Evolutionary conservation across 1,284 basidiomycete species (phyloP), one percentile per base, ranked within the genome.

Genomic region (Cystobasidium slooffiae): DNA sequence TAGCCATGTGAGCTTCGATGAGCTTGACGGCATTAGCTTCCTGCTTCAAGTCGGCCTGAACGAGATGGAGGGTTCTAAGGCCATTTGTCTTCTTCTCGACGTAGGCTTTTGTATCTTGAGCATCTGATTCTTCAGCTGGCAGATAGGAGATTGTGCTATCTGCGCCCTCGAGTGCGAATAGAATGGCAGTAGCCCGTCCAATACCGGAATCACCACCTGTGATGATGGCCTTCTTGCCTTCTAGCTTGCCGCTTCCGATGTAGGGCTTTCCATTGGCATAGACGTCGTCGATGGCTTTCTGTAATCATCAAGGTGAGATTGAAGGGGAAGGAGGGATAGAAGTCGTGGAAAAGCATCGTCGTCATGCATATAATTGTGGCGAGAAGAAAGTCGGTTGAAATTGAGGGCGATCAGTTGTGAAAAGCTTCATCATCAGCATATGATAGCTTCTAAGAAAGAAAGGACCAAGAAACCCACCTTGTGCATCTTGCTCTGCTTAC

Each of bases 81-180:
- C 82, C 31, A 76, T 47, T 43, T 18, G 67, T 62, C 53, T 75
- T 75, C 46, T 82, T 79, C 52, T 83, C 81, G 76, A 86, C 83
- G 64, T 83, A 78, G 18, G 85, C 78, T 51, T 83, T 81, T 49
- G 83, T 80, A 24, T 83, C 82, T 61, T 83, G 77, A 3, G 83
- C 82, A 75, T 89, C 88, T 70, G 85, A 78, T 77, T 86, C 81
- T 79, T 89, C 85, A 12, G 82, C 77, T 0, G 85, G 83, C 31
- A 86, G 83, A 80, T 87, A 86, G 52, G 84, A 83, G 53, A 89
- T 80, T 2, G 88, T 85, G 44, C 87, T 80, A 73, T 87, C 84
- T 22, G 87, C 88, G 6, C 88, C 88, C 80, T 89, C 88, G 37
- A 88, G 81, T 0, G 88, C 87, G 65, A 84, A 81, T 62, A 80